A percentile compares a stretch with the other conserved stretches of the same genome.
Conservation (phyloP, 352 stramenopile species). For the Halophytophthora batemanensis region DNA sequence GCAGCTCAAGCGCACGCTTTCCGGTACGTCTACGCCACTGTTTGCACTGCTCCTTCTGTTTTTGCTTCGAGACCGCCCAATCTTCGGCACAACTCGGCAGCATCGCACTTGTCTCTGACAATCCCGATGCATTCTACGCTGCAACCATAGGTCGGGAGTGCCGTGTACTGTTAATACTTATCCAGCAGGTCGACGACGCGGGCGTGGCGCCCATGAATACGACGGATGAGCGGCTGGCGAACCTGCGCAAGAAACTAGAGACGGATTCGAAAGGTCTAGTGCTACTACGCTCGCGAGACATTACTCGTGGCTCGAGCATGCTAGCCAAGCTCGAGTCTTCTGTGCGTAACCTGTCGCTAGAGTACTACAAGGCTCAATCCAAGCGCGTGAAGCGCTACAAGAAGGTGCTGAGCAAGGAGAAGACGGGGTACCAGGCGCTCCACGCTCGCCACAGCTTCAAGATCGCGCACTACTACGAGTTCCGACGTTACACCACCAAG, state of each 20-base stretch:
- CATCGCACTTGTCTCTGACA: too few relatives aligned
- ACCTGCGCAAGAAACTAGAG: conserved; percentile 64
- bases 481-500: conserved; percentile 82
- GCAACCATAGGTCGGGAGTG: conserved; percentile 51
- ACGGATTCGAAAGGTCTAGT: conserved; percentile 72
- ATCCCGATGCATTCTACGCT: neutral
- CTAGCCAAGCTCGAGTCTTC: conserved; percentile 73
- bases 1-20: conserved; percentile 56
- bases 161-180: conserved; percentile 70
- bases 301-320: conserved; percentile 51
- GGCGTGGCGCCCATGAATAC: conserved; percentile 54
- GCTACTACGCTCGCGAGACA: conserved; percentile 61
- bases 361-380: conserved; percentile 88
- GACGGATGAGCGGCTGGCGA: conserved; percentile 72
- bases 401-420: conserved; percentile 67
- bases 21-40: conserved; percentile 17
- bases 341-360: conserved; percentile 71
- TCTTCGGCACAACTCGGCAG: neutral
- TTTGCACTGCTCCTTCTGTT: too few relatives aligned
- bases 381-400: conserved; percentile 89
- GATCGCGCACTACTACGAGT: conserved; percentile 89
- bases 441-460: conserved; percentile 85
- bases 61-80: neutral
- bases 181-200: conserved; percentile 78
- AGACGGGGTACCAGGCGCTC: conserved; percentile 40